A percentile compares a stretch with the other conserved stretches of the same genome.
Evolutionary conservation across 1,284 basidiomycete species (phyloP).

Genomic region (Hypsizygus ulmarius): DNA sequence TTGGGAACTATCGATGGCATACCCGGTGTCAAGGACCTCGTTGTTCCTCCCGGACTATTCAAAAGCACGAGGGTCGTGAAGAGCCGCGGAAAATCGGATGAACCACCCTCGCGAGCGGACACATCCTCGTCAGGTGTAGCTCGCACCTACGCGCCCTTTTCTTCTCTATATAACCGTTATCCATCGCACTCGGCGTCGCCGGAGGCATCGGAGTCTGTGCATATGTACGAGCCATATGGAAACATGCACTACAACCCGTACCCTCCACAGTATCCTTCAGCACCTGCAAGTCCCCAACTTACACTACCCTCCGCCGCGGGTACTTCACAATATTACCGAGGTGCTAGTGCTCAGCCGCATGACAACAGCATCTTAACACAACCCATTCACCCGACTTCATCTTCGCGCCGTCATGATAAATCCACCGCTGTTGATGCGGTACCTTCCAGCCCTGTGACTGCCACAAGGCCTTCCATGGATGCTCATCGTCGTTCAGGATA

Average conservation of each 20-base stretch:
- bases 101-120: constrained; percentile 25
- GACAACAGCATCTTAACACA: neutral
- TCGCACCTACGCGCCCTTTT: constrained; percentile 58
- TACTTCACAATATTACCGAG: neutral
- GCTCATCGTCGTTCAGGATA: no score
- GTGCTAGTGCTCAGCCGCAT: neutral
- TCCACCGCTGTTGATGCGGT: neutral
- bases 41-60: constrained; percentile 60
- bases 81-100: constrained; percentile 39
- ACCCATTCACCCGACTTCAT: no score
- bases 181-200: constrained; percentile 14
- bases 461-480: no score
- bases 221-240: constrained; percentile 40
- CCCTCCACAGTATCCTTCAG: constrained; percentile 3
- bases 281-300: neutral
- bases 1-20: constrained; percentile 65
- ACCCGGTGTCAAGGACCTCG: constrained; percentile 47
- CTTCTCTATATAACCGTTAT: constrained; percentile 33
- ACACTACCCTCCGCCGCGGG: neutral
- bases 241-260: constrained; percentile 17
- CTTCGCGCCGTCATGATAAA: neutral
- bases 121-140: constrained; percentile 22
- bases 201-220: constrained; percentile 26
- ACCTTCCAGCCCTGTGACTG: no score
- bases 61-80: constrained; percentile 60